Base-by-base conservation (phyloP, 23 red algal genomes). In the Gracilaria vermiculophylla region DNA sequence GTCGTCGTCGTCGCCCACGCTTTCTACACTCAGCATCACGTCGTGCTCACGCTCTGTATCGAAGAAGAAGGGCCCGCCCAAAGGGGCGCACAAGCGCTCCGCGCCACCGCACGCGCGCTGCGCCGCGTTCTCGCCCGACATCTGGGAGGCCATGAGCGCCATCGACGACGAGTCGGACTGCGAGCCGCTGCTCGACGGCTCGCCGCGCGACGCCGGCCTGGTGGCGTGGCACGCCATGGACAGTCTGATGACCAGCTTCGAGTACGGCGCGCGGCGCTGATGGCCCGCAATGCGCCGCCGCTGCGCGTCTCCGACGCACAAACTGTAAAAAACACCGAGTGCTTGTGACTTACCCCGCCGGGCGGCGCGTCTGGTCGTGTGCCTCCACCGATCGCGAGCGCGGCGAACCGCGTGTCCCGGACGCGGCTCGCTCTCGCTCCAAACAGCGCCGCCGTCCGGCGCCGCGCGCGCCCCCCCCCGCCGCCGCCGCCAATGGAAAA, bases 131-230 rank as follows among this genome's bases (percentile, higher is more conserved):
- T 57, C 76, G 49, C 76, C 76, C 19, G 50, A 79, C 53, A 37
- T 79, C 12, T 79, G 76, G 76, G 76, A 79, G 13, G 76, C 76
- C 34, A 55, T 79, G 76, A 57, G 50, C 32, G 49, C 76, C 36
- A 54, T 79, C 17, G 45, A 57, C 1, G 76, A 79, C 45, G 76
- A 79, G n/a, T 52, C 32, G 33, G 76, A 79, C 45, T 21, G 8
- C 53, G 76, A 79, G 5, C 23, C 32, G 5, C 3, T 57, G 6
- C 35, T 42, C 21, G 6, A 20, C 15, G 2, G 42, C 31, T 15
- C 67, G 67, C 25, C 42, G 49, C 29, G 19, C 25, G 70, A 76
- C 28, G 37, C 21, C 27, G 76, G 76, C 3, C 50, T 79, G 7
- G 76, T 79, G 14, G 21, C 34, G n/a, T 79, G 76, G 76, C 27